Conservation (phyloP, 306 rosid species). For the Neltuma alba region DNA sequence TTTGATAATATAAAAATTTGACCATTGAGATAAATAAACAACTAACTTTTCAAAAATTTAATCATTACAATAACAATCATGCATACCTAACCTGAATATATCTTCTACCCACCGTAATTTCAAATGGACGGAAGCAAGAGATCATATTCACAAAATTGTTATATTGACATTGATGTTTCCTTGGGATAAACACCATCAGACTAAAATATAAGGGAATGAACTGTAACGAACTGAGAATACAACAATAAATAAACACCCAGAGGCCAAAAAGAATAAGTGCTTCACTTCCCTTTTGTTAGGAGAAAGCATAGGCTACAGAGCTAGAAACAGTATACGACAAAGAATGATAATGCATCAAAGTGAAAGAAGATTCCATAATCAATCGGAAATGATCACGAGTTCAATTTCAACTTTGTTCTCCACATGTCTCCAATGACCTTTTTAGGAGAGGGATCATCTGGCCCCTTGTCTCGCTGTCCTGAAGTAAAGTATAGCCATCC, state of each 20-base stretch:
- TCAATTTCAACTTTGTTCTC: constrained; percentile 74
- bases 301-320: constrained; percentile 11
- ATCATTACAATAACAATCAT: background rate
- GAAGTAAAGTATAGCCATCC: constrained; percentile 95
- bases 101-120: background rate
- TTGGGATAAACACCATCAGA: background rate
- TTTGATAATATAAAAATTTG: background rate
- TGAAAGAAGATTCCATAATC: constrained; percentile 16
- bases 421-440: constrained; percentile 83
- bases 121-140: background rate
- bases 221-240: constrained; percentile 6
- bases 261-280: constrained; percentile 28
- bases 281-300: constrained; percentile 25
- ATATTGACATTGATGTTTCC: background rate
- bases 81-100: background rate
- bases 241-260: constrained; percentile 6
- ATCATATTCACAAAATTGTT: constrained; percentile 8
- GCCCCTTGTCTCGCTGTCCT: constrained; percentile 90
- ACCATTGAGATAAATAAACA: background rate
- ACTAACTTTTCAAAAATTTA: background rate
- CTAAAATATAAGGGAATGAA: background rate
- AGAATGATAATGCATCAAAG: background rate
- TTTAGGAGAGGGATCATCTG: constrained; percentile 82
- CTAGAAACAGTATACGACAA: background rate
- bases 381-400: constrained; percentile 39